Percentiles rank a stretch among this genome's conserved stretches.
These are phyloP conservation scores for Vanrija sp. DNA, from an alignment of 1,284 basidiomycete genomes.

Conservation along the genomic window DNA sequence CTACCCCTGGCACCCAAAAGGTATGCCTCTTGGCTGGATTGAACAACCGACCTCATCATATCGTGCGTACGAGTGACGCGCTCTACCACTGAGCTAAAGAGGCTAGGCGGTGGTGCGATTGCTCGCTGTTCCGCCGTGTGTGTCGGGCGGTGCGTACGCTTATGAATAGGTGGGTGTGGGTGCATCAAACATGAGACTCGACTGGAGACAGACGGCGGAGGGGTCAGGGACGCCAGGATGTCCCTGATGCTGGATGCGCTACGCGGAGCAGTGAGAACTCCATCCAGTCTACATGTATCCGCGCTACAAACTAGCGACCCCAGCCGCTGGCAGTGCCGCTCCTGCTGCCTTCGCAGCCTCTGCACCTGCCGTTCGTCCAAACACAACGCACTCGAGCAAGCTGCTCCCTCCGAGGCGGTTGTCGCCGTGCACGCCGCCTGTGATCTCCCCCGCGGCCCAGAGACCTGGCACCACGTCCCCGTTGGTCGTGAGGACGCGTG, in stretches of 20 bases:
- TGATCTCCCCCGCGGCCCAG: constrained; percentile 12
- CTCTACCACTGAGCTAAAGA: constrained; percentile 38
- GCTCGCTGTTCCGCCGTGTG: no score
- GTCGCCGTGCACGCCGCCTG: constrained; percentile 16
- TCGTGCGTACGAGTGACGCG: constrained; percentile 31
- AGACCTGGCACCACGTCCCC: constrained; percentile 1
- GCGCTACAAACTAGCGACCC: constrained; percentile 62
- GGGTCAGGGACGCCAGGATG: no score
- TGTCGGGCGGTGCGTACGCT: no score
- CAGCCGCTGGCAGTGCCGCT: constrained; percentile 56
- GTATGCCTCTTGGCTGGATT: no score
- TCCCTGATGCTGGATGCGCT: no score
- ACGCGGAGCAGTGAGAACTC: no score
- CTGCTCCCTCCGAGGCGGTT: constrained; percentile 13
- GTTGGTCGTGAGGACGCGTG: neutral
- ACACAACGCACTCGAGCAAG: constrained; percentile 16
- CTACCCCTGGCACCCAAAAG: no score
- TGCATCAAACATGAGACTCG: no score
- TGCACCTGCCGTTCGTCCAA: constrained; percentile 49
- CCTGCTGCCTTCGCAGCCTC: constrained; percentile 90
- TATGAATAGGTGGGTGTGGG: no score
- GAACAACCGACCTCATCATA: no score
- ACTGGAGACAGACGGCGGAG: no score
- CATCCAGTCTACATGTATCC: no score
- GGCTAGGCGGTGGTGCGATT: neutral